Evolutionary conservation across 2,329 filamentous ascomycete species (phyloP), one percentile per base, ranked within the genome.

Genomic region (Microdochium trichocladiopsis): DNA sequence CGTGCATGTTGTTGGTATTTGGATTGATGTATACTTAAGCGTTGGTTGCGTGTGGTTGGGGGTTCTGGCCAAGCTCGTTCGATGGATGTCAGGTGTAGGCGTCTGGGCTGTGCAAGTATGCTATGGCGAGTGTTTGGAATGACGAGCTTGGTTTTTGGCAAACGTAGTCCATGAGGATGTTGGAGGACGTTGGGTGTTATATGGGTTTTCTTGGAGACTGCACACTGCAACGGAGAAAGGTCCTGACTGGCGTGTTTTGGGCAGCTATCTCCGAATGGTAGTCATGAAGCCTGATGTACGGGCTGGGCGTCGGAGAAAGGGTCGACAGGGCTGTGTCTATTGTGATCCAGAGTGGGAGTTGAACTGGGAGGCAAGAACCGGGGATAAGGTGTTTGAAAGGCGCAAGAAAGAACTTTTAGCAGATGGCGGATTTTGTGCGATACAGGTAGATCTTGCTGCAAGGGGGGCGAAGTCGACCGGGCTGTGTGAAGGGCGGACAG

Each of bases 1-100:
- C 82, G 63, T 78, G 82, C 83, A 87, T 87, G 36, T 37, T 62
- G 53, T 24, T 37, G 41, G 36, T 25, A 45, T 25, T 53, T 53
- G 53, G 37, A 36, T 21, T 33, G 41, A 41, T 49, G 33, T 23
- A 21, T 37, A 33, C 25, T 47, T 47, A 47, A 49, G 37, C 18
- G 21, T 25, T 47, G 24, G 49, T 48, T 28, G 18, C 45, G 47
- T 31, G 33, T 23, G 25, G n/a, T 25, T 23, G 41, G 33, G 16
- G 23, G 37, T 47, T 22, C 12, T 16, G 43, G 9, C 21, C 37
- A 18, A 22, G 9, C 9, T 25, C n/a, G 47, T 25, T 25, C 23
- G 18, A 9, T 10, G 14, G 21, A 6, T n/a, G 47, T 25, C 47
- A 48, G 25, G 47, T 45, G 22, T 22, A 45, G 21, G 41, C 41